phyloP scores from a whole-genome alignment of 768 basidiomycete genomes.

The Naganishia onofrii region DNA sequence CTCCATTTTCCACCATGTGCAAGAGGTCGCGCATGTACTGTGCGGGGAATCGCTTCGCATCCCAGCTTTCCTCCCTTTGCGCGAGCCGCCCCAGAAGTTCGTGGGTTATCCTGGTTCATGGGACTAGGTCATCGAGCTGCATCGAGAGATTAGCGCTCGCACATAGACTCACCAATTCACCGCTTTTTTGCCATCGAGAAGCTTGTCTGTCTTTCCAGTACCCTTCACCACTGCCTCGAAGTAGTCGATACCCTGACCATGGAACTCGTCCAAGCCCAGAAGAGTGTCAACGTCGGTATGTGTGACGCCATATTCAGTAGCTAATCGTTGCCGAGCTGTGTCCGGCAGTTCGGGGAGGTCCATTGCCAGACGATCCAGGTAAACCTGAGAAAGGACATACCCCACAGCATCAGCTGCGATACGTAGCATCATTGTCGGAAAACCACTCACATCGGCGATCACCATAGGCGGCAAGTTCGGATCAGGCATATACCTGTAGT shows the following conservation, averaged over 20 bases:
- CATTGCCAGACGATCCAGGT: constrained; percentile 59
- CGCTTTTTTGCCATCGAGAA: constrained; percentile 64
- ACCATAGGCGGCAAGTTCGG: constrained; percentile 76
- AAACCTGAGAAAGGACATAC: constrained; percentile 56
- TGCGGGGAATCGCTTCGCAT: constrained; percentile 62
- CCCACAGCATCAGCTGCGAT: not conserved
- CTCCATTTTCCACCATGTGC: constrained; percentile 65
- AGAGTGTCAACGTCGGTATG: constrained; percentile 71
- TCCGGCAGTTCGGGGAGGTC: constrained; percentile 75
- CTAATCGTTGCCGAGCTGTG: constrained; percentile 62
- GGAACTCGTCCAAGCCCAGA: constrained; percentile 63
- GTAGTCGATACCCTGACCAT: constrained; percentile 68
- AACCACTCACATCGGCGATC: constrained; percentile 40
- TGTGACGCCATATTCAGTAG: constrained; percentile 57
- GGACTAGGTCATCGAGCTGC: constrained; percentile 11
- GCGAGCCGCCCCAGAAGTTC: constrained; percentile 78
- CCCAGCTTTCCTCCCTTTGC: constrained; percentile 60
- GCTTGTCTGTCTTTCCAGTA: constrained; percentile 43
- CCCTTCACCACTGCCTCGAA: constrained; percentile 69
- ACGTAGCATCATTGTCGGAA: not conserved
- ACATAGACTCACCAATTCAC: constrained; percentile 71
- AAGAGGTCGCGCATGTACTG: constrained; percentile 72
- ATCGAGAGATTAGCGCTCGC: too few species aligned
- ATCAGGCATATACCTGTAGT: constrained; percentile 97
- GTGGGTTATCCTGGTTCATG: constrained; percentile 66